Evolutionary conservation across 805 yeast genomes (phyloP), one percentile per base, ranked within the genome.

Genomic region (Saccharomycopsis javanensis): DNA sequence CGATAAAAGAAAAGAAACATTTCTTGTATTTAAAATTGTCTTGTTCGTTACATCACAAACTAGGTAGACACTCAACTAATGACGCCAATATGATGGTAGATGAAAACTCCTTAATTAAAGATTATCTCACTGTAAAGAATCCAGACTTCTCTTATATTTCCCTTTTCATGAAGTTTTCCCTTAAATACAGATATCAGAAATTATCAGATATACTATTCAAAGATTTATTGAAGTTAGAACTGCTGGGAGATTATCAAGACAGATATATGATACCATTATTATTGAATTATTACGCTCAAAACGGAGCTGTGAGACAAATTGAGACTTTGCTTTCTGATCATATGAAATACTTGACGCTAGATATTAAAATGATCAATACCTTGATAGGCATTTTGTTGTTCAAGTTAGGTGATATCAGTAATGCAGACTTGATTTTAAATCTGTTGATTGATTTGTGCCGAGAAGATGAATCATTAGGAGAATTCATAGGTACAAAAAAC

Each of bases 1-100:
- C 59, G 10, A 34, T 42, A 6, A 55, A 53, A 35, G 61, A 59
- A 46, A 30, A 28, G 23, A 59, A 57, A 52, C 61, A 59, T 25
- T 50, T 59, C 20, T 34, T 57, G 13, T 51, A 35, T 27, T 25
- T 57, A n/a, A 37, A 46, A 28, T 35, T 46, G 50, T 18, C 15
- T 10, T 42, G 48, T 13, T 52, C 55, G 4, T 11, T 20, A 4
- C 28, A 31, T 15, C 23, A 18, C 16, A 37, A 52, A 13, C n/a
- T 27, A 8, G 50, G 20, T 27, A 25, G 28, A n/a, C 15, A 20
- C 6, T 25, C 23, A 20, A 28, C 18, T 7, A 23, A 37, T n/a
- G 8, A 34, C 2, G 48, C 30, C n/a, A 28, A 28, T 25, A 34
- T 18, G 4, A 13, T 18, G 20, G 13, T 25, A 18, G 42, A 52